Evolutionary conservation across 192 early-diverging fungal species (phyloP), one percentile per base, ranked within the genome.

Genomic region (Jimgerdemannia flammicorona): DNA sequence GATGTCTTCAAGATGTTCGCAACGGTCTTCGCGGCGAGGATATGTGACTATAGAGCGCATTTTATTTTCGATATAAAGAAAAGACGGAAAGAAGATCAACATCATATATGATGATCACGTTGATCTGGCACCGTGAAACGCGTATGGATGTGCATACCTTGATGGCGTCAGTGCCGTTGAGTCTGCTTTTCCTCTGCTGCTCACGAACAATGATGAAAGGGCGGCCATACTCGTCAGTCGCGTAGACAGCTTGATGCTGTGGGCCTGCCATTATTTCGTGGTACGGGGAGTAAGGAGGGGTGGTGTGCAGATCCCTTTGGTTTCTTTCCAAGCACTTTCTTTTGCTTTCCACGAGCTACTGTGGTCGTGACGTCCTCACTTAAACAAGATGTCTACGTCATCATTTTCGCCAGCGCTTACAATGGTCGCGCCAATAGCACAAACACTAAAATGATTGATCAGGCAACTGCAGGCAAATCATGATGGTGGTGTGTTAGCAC

Each of bases 191-290:
- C 78, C 92, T 96, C 75, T 94, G 94, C 85, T 95, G 95, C 85
- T 99, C 98, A 43, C 98, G 87, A 43, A 99, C 89, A 87, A 99
- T 99, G 83, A 99, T 99, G 83, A 98, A 95, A 64, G 98, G 98
- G 70, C 97, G 91, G 59, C 94, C 95, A 87, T 98, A 98, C 84
- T 98, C 98, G 84, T 99, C 98, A 70, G 90, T 90, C 7, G 95
- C 95, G 82, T 97, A 99, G 70, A 96, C 89, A 54, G 93, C 93
- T 3, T 65, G 64, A 65, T 65, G 64, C 64, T 65, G 64, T 65
- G 75, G 29, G 29, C 29, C 29, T 29, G 29, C 29, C 29, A 29
- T 29, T 29, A 29, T 29, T 29, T 29, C 29, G 29, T 29, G 29
- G 29, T 29, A 1, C 29, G 29, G 29, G 0, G 29, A 29, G 29